Evolutionary conservation across 148 eudicot genomes (phyloP), one percentile per base, ranked within the genome.

Genomic region (Euryodendron excelsum): DNA sequence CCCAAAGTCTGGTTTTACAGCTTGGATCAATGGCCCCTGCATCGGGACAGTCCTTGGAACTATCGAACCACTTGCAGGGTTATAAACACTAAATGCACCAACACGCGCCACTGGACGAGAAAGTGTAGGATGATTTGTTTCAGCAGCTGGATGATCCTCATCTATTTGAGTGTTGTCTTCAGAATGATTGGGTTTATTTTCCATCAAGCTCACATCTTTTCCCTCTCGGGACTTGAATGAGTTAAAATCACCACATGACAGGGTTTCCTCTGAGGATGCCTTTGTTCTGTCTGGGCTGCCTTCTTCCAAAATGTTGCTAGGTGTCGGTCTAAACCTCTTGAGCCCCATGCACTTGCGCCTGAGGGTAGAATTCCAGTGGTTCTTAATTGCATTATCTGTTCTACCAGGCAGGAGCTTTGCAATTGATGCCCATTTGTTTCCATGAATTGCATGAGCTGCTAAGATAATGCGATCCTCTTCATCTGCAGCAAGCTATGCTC

Each of bases 341-440:
- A 80, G 72, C 34, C 63, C 89, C 25, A 37, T 59, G 78, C 39
- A 64, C 78, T 86, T 90, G 23, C 91, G 90, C 37, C 89, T 87
- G 69, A 92, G 83, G 64, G 91, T 90, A 77, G 98, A 89, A 81
- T 94, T 94, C 98, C 98, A 94, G 75, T 92, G 96, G 77, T 94
- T 94, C 71, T 94, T 92, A 80, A 94, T 91, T 75, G 96, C 89
- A 73, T 94, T 94, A 69, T 94, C 98, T 31, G 98, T 94, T 91
- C 98, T 86, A 59, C 98, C 98, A 1, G 91, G 91, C 61, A 94
- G 82, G 75, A 90, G 89, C 80, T 92, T 94, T 15, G 98, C 93
- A 73, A 94, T 94, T 25, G 75, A 61, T 5, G 98, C 91, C 98
- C 98, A 94, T 86, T 85, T 94, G 84, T 91, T 94, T 74, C 98